Base-by-base conservation (phyloP, 768 basidiomycete species). In the Mycena chlorophos region DNA sequence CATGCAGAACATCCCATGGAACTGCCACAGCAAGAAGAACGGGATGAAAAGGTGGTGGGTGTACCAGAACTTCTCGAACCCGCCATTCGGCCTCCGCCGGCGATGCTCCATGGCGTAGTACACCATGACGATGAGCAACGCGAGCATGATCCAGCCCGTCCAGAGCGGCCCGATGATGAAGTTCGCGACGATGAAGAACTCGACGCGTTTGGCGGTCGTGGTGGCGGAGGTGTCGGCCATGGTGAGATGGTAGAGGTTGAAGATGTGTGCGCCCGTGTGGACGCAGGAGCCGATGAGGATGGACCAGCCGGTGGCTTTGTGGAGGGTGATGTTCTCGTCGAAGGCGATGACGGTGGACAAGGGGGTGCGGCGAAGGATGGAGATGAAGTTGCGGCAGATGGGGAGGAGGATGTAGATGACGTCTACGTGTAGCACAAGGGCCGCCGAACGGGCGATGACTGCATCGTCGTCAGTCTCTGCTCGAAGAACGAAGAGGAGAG, bases 1-100 rank as follows among this genome's bases (percentile, higher is more conserved):
- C 91, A 94, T 93, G 75, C 93, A 94, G 84, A 92, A 95, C 89
- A 95, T 89, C 51, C 94, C 94, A 68, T 95, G 94, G 29, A 96
- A 75, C 70, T 98, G 95, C 95, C 95, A 97, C 68, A 79, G 75
- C 70, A 93, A 81, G 79, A 98, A 97, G 83, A 96, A 96, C 55
- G 91, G 68, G 65, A 96, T 83, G 78, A 94, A 96, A 60, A 96
- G 78, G 71, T 96, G 89, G 68, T 91, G 86, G 12, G 83, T 81
- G 71, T 92, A 94, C 89, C 91, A 94, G 78, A 95, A 95, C 66
- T 79, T 75, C 75, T 98, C 93, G 63, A 95, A 98, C 65, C 60
- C 60, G 42, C 60, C 60, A 28, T 62, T 57, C 19, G 87, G 82
- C 17, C 82, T 80, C 55, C 87, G 82, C 50, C 87, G 83, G 31